These are phyloP conservation scores for Mycena haematopus DNA, from an alignment of 768 basidiomycete genomes.

Conservation along the genomic window DNA sequence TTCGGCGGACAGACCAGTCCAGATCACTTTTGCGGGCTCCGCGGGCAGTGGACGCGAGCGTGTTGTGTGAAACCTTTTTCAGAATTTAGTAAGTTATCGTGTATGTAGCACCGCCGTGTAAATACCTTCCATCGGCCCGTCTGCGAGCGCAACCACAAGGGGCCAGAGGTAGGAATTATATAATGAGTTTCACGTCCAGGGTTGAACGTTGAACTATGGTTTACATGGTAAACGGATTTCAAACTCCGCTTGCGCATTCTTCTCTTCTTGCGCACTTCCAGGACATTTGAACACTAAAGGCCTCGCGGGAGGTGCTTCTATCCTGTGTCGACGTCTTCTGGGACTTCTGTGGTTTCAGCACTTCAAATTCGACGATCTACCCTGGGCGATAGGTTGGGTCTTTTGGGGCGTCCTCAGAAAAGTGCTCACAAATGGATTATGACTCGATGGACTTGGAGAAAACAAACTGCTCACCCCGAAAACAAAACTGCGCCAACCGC, in stretches of 20 bases:
- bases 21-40: neutral
- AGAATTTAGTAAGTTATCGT: neutral
- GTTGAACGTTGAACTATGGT: neutral
- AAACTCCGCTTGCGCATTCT: neutral
- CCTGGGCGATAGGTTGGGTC: neutral
- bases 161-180: neutral
- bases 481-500: neutral
- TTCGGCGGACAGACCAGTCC: neutral
- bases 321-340: neutral
- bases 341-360: neutral
- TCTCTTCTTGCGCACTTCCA: neutral
- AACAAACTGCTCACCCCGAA: too few relatives aligned
- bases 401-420: too few relatives aligned
- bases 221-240: neutral
- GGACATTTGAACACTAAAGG: neutral
- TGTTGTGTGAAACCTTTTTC: neutral
- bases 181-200: neutral
- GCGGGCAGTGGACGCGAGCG: neutral
- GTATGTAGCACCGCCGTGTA: neutral
- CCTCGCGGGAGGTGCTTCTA: neutral
- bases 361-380: neutral
- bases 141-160: neutral
- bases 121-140: neutral
- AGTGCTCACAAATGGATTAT: too few relatives aligned
- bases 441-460: neutral